phyloP scores from a whole-genome alignment of 164 flowering plant genomes.

The Dillenia turbinata region DNA sequence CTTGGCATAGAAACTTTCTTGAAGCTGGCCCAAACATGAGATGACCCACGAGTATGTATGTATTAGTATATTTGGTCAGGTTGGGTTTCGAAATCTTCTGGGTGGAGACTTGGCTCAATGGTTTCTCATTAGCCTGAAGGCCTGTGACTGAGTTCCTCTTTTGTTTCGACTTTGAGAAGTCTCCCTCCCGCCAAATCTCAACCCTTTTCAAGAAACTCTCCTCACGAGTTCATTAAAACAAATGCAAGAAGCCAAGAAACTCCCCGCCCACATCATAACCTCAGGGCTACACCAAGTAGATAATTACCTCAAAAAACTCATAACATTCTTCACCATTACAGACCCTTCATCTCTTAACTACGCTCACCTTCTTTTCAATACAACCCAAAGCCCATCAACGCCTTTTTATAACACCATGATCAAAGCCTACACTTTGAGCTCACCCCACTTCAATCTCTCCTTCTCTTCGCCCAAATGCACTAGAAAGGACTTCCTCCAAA shows the following conservation, averaged over 20 bases:
- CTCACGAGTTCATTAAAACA: too few relatives aligned
- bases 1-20: too few relatives aligned
- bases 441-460: constrained; percentile 16
- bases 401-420: constrained; percentile 26
- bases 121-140: too few relatives aligned
- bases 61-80: too few relatives aligned
- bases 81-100: too few relatives aligned
- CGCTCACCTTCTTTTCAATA: constrained; percentile 17
- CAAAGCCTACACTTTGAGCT: constrained; percentile 16
- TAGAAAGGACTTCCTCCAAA: constrained; percentile 15
- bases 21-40: too few relatives aligned
- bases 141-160: too few relatives aligned
- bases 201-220: too few relatives aligned
- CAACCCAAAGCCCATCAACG: constrained; percentile 17
- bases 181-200: too few relatives aligned
- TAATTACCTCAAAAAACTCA: constrained; percentile 18
- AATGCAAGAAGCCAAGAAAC: constrained; percentile 22
- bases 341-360: constrained; percentile 18
- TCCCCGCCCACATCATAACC: constrained; percentile 22
- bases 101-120: too few relatives aligned
- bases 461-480: constrained; percentile 20
- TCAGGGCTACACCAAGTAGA: constrained; percentile 22
- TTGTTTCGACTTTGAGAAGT: too few relatives aligned
- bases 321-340: constrained; percentile 17
- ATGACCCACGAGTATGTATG: too few relatives aligned